Evolutionary conservation across 768 basidiomycete genomes (phyloP).

Genomic region (Panaeolus papilionaceus): DNA sequence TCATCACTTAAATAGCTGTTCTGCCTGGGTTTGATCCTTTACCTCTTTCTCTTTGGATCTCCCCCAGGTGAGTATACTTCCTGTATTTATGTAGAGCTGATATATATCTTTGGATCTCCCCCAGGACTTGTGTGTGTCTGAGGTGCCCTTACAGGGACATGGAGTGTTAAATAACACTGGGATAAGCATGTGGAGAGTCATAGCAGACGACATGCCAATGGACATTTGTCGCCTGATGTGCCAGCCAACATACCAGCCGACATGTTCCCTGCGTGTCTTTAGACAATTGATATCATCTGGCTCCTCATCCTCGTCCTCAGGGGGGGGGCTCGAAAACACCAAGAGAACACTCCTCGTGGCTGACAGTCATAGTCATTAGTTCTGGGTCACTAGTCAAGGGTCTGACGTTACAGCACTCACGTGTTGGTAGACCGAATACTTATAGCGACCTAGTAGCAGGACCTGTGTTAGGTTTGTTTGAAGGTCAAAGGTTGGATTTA

Average conservation of each 20-base stretch:
- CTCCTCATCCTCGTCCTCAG: constrained; percentile 56
- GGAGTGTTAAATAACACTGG: background rate
- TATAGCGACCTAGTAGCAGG: constrained; percentile 48
- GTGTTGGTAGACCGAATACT: constrained; percentile 74
- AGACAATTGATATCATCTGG: constrained; percentile 45
- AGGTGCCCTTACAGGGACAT: too few relatives aligned
- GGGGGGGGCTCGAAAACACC: constrained; percentile 66
- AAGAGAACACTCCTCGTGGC: constrained; percentile 75
- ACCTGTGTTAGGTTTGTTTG: background rate
- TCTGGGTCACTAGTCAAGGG: background rate
- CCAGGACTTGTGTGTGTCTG: too few relatives aligned
- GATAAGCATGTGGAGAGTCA: background rate
- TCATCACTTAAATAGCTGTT: too few relatives aligned
- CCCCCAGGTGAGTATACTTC: too few relatives aligned
- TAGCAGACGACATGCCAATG: constrained; percentile 38
- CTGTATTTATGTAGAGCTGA: too few relatives aligned
- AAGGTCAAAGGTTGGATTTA: constrained; percentile 24
- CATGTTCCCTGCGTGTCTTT: constrained; percentile 44
- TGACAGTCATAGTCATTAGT: constrained; percentile 22
- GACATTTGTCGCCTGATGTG: constrained; percentile 71
- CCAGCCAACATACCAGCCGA: constrained; percentile 55
- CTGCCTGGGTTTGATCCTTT: too few relatives aligned
- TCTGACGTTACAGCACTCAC: constrained; percentile 35
- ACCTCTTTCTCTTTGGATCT: too few relatives aligned
- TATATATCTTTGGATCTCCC: too few relatives aligned